Evolutionary conservation across 1,284 basidiomycete genomes (phyloP).

Genomic region (Cerrena zonata): DNA sequence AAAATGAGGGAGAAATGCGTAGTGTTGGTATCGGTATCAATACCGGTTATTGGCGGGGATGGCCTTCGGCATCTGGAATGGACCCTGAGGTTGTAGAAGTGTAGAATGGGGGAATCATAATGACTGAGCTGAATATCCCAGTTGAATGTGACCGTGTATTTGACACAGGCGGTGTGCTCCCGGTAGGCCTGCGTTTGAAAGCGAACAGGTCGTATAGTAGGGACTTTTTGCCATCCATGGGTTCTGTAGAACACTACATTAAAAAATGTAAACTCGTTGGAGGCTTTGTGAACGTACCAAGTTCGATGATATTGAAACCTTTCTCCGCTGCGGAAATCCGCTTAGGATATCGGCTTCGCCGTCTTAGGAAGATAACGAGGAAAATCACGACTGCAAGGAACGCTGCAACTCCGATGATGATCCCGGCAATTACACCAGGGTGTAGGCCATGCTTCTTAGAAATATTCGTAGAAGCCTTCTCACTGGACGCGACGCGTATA

Average conservation of each 20-base stretch:
- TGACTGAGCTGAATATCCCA: constrained; percentile 10
- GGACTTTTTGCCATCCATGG: not conserved
- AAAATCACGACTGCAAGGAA: not conserved
- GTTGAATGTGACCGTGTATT: not conserved
- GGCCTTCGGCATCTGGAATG: not conserved
- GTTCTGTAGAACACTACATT: not conserved
- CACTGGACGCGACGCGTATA: not conserved
- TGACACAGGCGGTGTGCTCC: not conserved
- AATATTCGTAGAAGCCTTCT: not conserved
- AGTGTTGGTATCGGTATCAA: not conserved
- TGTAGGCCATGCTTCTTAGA: not conserved
- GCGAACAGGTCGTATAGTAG: not conserved
- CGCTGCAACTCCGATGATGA: not conserved
- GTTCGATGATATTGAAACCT: constrained; percentile 1
- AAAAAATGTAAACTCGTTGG: not conserved
- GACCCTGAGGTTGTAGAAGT: not conserved
- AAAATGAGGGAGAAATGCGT: not conserved
- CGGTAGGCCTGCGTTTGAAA: not conserved
- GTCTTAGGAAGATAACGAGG: not conserved
- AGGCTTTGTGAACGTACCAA: not conserved
- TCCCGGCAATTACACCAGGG: constrained; percentile 1
- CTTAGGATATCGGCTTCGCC: not conserved
- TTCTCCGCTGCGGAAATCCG: not conserved
- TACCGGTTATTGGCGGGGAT: not conserved
- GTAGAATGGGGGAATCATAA: constrained; percentile 1